Evolutionary conservation across 257 asterid species (phyloP), one percentile per base, ranked within the genome.

Genomic region (Buddleja alternifolia): DNA sequence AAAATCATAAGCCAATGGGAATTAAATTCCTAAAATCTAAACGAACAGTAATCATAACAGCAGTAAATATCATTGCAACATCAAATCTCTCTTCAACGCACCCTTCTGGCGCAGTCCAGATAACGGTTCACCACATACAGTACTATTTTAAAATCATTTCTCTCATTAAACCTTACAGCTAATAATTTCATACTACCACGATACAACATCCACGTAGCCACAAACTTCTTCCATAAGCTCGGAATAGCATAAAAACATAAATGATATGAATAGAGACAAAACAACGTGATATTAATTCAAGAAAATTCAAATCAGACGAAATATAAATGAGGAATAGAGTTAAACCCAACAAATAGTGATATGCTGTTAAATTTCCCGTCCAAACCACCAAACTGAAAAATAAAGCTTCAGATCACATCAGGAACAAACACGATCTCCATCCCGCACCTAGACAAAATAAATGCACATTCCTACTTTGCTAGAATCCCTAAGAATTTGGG

Each of bases 401-500:
- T 21, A 36, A 53, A 62, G n/a, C 53, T 63, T 3, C 32, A 11
- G 14, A 21, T 23, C 34, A 34, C 25, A 56, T 34, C 39, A 64
- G 50, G 24, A 54, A 40, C 40, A 61, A 65, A 51, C 23, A 10
- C 19, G 4, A 37, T 62, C 67, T 20, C 42, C 64, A 44, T 20
- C 46, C 34, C 46, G 25, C 47, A 73, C 37, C 57, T 60, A 57
- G 11, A 53, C 29, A 52, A 59, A 21, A 39, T 20, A 19, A 54
- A 61, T 44, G 48, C 66, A 57, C 15, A 25, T 56, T 44, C 36
- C 36, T 11, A 17, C 19, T 52, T 70, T 50, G 54, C 29, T 19
- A 47, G 32, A 57, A 41, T 58, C 56, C 58, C 29, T 52, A 14
- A 44, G 6, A 77, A 21, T 63, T n/a, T 16, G 41, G 62, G 36